Conservation (phyloP, 352 stramenopile genomes). For the Phytophthora tubulina region DNA sequence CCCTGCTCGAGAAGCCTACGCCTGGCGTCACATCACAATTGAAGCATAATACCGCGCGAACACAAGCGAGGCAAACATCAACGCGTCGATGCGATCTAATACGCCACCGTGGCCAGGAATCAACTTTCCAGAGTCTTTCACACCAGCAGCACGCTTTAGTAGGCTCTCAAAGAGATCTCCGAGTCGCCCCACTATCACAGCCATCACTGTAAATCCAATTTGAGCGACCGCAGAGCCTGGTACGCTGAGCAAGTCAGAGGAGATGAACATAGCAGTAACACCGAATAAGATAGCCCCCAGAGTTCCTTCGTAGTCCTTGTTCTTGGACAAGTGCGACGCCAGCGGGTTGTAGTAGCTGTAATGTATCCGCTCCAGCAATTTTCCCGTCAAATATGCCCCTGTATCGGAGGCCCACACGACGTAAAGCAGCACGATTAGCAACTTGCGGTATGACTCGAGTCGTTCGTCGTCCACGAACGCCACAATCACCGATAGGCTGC, state of each 20-base stretch:
- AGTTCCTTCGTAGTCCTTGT: constrained; percentile 97
- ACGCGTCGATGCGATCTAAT: constrained; percentile 96
- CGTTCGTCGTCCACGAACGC: constrained; percentile 74
- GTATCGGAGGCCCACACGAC: constrained; percentile 91
- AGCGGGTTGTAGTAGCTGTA: constrained; percentile 87
- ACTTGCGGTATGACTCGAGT: constrained; percentile 62
- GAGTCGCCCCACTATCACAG: constrained; percentile 93
- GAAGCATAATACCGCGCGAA: constrained; percentile 73
- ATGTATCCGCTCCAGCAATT: constrained; percentile 88
- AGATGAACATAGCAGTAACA: constrained; percentile 90
- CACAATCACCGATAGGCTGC: constrained; percentile 67
- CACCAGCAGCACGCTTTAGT: constrained; percentile 94
- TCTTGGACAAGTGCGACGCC: constrained; percentile 92
- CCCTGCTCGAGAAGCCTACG: constrained; percentile 39
- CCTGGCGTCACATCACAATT: constrained; percentile 49
- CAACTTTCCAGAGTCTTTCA: constrained; percentile 96
- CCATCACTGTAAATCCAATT: constrained; percentile 89
- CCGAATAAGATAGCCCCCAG: constrained; percentile 88
- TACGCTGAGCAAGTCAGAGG: constrained; percentile 71
- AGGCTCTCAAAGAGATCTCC: constrained; percentile 96
- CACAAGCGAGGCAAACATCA: constrained; percentile 91
- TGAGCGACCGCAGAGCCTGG: constrained; percentile 83
- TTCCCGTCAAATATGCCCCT: constrained; percentile 94
- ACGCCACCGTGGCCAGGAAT: constrained; percentile 97
- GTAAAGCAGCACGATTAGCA: constrained; percentile 75